Evolutionary conservation across 1,284 basidiomycete species (phyloP).

Genomic region (Retiboletus fuscus): DNA sequence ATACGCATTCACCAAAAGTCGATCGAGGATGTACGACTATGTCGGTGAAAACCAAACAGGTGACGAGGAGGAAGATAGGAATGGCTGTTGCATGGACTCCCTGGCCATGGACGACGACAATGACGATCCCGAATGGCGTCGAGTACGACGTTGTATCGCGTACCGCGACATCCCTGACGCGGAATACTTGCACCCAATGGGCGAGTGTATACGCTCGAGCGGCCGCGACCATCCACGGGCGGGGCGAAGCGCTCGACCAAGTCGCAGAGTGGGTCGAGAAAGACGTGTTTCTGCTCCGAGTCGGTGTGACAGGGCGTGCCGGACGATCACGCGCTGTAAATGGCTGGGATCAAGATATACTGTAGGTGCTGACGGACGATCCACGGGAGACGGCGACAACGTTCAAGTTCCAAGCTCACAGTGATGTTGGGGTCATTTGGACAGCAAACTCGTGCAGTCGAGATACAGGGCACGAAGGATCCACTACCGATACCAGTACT

Average conservation of each 20-base stretch:
- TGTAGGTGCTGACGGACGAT: constrained; percentile 99
- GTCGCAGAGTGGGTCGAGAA: constrained; percentile 97
- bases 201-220: constrained; percentile 89
- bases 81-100: background rate
- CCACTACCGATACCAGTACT: too few species aligned
- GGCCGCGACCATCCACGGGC: constrained; percentile 91
- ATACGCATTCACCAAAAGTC: too few species aligned
- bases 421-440: too few species aligned
- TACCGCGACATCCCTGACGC: constrained; percentile 92
- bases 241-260: constrained; percentile 93
- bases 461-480: too few species aligned
- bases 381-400: constrained; percentile 98
- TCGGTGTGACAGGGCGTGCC: constrained; percentile 99
- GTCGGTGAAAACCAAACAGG: constrained; percentile 28
- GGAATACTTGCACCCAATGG: constrained; percentile 95
- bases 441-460: too few species aligned
- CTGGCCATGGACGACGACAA: background rate
- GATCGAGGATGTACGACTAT: too few species aligned
- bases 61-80: constrained; percentile 30
- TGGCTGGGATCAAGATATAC: constrained; percentile 99
- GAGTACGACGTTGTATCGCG: constrained; percentile 95
- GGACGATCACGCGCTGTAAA: constrained; percentile 97
- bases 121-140: background rate
- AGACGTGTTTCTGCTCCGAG: constrained; percentile 88
- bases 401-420: too few species aligned